phyloP scores from a whole-genome alignment of 768 basidiomycete genomes.

The Leccinum rimulosum region DNA sequence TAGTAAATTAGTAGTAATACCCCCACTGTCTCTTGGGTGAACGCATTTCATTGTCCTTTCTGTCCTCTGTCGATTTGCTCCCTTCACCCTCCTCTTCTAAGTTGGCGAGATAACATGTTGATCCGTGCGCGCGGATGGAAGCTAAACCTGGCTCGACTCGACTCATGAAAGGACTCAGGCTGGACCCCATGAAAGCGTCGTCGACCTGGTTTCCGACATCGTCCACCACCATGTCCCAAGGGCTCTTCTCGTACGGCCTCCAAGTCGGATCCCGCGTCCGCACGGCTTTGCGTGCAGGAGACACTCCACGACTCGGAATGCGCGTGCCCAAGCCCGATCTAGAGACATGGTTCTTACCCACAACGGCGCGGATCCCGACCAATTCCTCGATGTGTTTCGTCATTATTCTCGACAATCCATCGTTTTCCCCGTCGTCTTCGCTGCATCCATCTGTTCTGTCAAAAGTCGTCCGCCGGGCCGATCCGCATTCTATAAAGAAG shows the following conservation, averaged over 20 bases:
- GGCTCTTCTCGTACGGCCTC: slow-evolving; percentile 15
- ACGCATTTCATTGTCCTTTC: slow-evolving; percentile 9
- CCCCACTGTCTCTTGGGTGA: slow-evolving; percentile 22
- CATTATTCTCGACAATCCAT: slow-evolving; percentile 34
- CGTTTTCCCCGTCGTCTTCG: slow-evolving; percentile 5
- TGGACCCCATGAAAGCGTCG: slow-evolving; percentile 19
- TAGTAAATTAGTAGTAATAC: too few species aligned
- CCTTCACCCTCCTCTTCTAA: slow-evolving; percentile 31
- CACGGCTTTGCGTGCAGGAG: slow-evolving; percentile 25
- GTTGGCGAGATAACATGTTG: slow-evolving; percentile 17
- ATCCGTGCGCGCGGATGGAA: slow-evolving; percentile 8
- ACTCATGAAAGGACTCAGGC: slow-evolving; percentile 20
- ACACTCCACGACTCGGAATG: slow-evolving; percentile 25
- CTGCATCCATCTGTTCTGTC: slow-evolving; percentile 4
- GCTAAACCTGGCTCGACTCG: slow-evolving; percentile 15
- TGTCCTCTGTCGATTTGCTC: slow-evolving; percentile 7
- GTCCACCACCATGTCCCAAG: slow-evolving; percentile 25
- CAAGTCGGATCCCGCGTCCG: slow-evolving; percentile 24
- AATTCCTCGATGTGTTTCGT: slow-evolving; percentile 55
- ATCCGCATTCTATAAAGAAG: slow-evolving; percentile 55
- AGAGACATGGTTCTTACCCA: slow-evolving; percentile 28
- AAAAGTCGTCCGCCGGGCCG: slow-evolving; percentile 34
- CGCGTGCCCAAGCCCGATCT: slow-evolving; percentile 24
- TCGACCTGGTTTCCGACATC: slow-evolving; percentile 4
- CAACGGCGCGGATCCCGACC: slow-evolving; percentile 49